Percentiles rank a stretch among this genome's conserved stretches.
phyloP scores from a whole-genome alignment of 305 asterid species.

The Fraxinus baroniana region DNA sequence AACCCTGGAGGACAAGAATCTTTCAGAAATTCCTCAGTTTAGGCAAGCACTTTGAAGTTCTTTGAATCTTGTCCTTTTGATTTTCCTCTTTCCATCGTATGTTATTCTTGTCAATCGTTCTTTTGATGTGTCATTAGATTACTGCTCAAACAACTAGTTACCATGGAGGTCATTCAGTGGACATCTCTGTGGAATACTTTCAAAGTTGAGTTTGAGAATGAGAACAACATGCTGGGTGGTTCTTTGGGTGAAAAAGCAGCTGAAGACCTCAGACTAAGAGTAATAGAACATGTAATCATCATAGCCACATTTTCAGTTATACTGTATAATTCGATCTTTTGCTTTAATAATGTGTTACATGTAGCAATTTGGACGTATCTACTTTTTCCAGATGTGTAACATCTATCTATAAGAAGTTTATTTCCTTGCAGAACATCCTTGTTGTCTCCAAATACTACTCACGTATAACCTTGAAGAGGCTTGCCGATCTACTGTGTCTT shows the following conservation, averaged over 20 bases:
- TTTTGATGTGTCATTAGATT: constrained; percentile 38
- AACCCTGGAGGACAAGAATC: constrained; percentile 53
- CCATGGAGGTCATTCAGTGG: constrained; percentile 96
- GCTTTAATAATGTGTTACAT: neutral
- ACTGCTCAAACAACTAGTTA: constrained; percentile 74
- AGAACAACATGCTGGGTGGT: constrained; percentile 80
- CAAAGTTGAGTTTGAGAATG: constrained; percentile 84
- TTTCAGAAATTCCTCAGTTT: constrained; percentile 55
- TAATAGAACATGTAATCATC: constrained; percentile 80
- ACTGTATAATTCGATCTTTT: neutral
- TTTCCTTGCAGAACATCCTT: constrained; percentile 75
- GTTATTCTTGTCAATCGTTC: constrained; percentile 2
- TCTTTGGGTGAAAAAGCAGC: constrained; percentile 84
- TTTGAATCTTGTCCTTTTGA: neutral
- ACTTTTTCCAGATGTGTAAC: neutral
- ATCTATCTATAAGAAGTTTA: neutral
- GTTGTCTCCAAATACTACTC: constrained; percentile 91
- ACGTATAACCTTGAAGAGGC: constrained; percentile 76
- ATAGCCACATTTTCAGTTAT: neutral
- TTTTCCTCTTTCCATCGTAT: neutral
- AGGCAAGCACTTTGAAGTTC: constrained; percentile 22
- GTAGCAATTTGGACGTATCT: neutral
- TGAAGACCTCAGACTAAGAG: constrained; percentile 80
- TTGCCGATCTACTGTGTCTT: constrained; percentile 85
- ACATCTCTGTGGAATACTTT: constrained; percentile 73